Evolutionary conservation across 768 basidiomycete species (phyloP), one percentile per base, ranked within the genome.

Genomic region (Amanita fuliginea): DNA sequence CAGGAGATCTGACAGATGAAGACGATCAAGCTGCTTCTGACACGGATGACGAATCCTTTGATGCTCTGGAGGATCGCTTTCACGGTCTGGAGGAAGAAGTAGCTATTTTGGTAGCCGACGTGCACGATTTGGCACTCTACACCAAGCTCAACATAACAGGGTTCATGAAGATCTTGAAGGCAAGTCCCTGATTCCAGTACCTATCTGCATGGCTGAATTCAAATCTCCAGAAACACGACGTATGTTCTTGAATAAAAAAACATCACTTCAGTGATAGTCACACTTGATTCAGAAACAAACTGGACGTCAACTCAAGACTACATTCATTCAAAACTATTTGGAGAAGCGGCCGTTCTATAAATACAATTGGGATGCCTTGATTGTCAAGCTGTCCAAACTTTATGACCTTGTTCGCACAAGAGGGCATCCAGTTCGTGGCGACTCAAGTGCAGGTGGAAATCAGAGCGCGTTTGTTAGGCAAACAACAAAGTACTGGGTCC

Each of bases 401-500:
- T 98, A 96, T 60, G 86, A 98, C 64, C 83, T 97, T 32, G 93
- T 98, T 14, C 81, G 94, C 43, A 98, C 94, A 0, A 74, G 96
- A 47, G 96, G 96, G 0, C 89, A 97, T 60, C 96, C 96, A 8
- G 84, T 91, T 1, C 78, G 86, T 51, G 96, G 96, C 19, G 96
- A 99, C 60, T 80, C 93, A 1, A 84, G 83, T 56, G 96, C 96
- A 1, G 96, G 96, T 24, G 94, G 95, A 1, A 86, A 67, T 56
- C 96, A 99, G 70, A 96, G 88, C 56, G 96, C 95, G 1, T 99
- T 99, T 60, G 89, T 97, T n/a, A 69, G 96, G 35, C 93, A 96
- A 66, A 99, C 96, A 30, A 98, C 96, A 9, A 99, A 99, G 63
- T 99, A 99, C 60, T 99, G 96, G 96, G 95, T 95, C 2, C 95